phyloP scores from a whole-genome alignment of 345 rosid species.

The Gynandropsis gynandra region DNA sequence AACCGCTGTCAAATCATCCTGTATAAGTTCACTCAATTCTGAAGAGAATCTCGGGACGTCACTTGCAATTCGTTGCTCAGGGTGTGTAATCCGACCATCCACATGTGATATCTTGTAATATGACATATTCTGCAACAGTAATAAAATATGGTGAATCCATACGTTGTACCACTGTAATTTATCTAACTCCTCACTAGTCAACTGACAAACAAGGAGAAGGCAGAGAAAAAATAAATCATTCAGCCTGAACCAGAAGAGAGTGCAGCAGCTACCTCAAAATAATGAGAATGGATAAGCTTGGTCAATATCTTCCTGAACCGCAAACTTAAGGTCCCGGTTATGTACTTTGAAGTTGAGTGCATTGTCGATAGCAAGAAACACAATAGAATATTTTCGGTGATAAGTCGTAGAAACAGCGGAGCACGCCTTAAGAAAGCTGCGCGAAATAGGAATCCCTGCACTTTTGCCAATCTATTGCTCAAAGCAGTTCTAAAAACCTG shows the following conservation, averaged over 20 bases:
- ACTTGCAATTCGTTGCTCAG: conserved; percentile 93
- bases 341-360: conserved; percentile 82
- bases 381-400: conserved; percentile 81
- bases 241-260: conserved; percentile 6
- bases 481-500: conserved; percentile 85
- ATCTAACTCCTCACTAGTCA: conserved; percentile 10
- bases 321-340: conserved; percentile 81
- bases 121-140: conserved; percentile 76
- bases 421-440: conserved; percentile 92
- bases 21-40: conserved; percentile 91
- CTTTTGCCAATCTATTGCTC: conserved; percentile 96
- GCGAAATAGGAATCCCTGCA: conserved; percentile 93
- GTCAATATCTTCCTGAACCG: conserved; percentile 89
- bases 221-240: background rate
- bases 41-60: conserved; percentile 93
- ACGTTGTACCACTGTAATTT: conserved; percentile 1
- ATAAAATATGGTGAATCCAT: conserved; percentile 11
- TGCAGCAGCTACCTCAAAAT: conserved; percentile 61
- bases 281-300: conserved; percentile 73
- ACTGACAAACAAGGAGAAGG: conserved; percentile 10
- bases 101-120: conserved; percentile 97
- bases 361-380: conserved; percentile 79
- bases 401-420: conserved; percentile 74
- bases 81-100: conserved; percentile 85
- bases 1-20: conserved; percentile 84